Conservation (phyloP, 148 eudicot genomes). For the Selenicereus undatus region DNA sequence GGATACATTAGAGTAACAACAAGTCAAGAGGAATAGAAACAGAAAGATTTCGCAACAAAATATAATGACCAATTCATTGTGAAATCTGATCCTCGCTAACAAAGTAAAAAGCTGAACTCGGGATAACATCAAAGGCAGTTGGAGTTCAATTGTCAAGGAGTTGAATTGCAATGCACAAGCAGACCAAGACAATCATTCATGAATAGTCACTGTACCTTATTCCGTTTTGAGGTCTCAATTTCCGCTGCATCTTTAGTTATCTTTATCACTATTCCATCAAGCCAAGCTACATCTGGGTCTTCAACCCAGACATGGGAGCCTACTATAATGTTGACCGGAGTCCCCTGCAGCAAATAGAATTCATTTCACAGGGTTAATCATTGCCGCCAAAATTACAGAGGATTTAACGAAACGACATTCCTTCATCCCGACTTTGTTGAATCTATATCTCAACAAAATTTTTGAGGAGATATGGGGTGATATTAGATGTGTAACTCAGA, state of each 20-base stretch:
- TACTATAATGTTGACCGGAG: constrained; percentile 70
- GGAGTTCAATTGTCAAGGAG: constrained; percentile 7
- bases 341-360: constrained; percentile 55
- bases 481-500: too few relatives aligned
- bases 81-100: too few relatives aligned
- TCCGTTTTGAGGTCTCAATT: constrained; percentile 60
- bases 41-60: background rate
- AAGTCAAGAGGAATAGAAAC: background rate
- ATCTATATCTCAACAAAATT: too few relatives aligned
- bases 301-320: constrained; percentile 94
- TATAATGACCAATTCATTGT: background rate
- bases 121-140: too few relatives aligned
- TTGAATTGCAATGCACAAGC: background rate
- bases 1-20: background rate
- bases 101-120: too few relatives aligned
- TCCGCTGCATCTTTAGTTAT: constrained; percentile 59
- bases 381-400: background rate
- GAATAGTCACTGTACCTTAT: constrained; percentile 38
- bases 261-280: constrained; percentile 63
- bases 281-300: constrained; percentile 69
- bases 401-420: background rate
- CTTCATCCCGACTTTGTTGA: background rate
- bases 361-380: background rate
- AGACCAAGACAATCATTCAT: constrained; percentile 1
- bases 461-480: too few relatives aligned